These are phyloP conservation scores for Aspergillus alliaceus DNA, from an alignment of 2,329 filamentous ascomycete genomes.

Conservation along the genomic window DNA sequence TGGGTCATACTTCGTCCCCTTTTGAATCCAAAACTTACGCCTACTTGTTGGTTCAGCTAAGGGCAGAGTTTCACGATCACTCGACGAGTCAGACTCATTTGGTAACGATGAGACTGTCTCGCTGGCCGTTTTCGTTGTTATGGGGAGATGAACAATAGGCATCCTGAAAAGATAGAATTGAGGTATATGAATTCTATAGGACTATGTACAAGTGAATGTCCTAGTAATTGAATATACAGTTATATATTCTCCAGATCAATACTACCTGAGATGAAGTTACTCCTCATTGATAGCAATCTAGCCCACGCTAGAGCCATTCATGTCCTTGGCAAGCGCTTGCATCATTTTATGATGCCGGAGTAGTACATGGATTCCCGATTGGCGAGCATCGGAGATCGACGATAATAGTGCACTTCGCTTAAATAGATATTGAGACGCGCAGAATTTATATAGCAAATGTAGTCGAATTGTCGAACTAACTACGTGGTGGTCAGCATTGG, in stretches of 20 bases:
- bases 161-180: neutral
- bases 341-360: neutral
- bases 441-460: too few species aligned
- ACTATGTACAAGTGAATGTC: neutral
- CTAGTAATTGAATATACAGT: neutral
- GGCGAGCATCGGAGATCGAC: neutral
- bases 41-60: slow-evolving; percentile 22
- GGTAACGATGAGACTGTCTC: neutral
- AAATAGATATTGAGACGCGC: too few species aligned
- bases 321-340: neutral
- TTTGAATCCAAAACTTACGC: slow-evolving; percentile 32
- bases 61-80: neutral
- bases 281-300: neutral
- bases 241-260: neutral
- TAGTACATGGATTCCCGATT: neutral
- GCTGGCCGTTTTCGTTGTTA: neutral
- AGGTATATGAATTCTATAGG: neutral
- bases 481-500: too few species aligned
- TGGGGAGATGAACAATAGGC: neutral
- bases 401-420: neutral
- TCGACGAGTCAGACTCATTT: neutral
- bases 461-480: too few species aligned
- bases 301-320: neutral
- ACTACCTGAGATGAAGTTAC: neutral
- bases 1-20: slow-evolving; percentile 17